Evolutionary conservation across 176 grass and related monocot species (phyloP).

Genomic region (Aegilops umbellulata): DNA sequence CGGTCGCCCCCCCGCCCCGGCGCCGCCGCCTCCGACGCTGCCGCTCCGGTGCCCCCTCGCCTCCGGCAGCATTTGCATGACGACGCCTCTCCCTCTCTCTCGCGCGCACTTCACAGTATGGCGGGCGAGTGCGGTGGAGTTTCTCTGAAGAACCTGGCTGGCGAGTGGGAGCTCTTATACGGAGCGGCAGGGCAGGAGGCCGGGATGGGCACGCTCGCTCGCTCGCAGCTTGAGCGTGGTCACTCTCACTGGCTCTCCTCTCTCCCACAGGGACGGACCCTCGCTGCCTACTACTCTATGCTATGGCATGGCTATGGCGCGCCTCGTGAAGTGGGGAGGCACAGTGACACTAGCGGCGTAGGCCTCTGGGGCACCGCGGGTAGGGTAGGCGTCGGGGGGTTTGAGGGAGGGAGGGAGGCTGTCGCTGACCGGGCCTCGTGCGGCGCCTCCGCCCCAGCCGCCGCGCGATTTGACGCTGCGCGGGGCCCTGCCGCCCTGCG

Average conservation of each 20-base stretch:
- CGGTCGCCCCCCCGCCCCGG: neutral
- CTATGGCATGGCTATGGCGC: neutral
- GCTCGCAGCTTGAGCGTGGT: neutral
- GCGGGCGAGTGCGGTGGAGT: neutral
- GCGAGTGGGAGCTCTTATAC: neutral
- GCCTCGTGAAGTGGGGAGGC: slow-evolving; percentile 37
- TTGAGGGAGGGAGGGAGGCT: neutral
- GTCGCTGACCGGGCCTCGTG: slow-evolving; percentile 26
- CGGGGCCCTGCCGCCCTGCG: slow-evolving; percentile 20
- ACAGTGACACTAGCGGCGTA: neutral
- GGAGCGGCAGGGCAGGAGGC: neutral
- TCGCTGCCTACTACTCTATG: neutral
- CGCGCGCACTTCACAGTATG: neutral
- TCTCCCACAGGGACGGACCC: no score
- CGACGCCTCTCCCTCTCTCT: neutral
- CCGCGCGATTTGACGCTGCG: slow-evolving; percentile 82
- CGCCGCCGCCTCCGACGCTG: neutral
- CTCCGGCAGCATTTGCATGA: slow-evolving; percentile 16
- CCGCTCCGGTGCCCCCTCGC: neutral
- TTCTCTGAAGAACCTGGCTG: neutral
- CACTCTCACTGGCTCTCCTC: neutral
- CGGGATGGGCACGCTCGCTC: neutral
- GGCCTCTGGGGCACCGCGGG: neutral
- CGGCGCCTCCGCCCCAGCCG: slow-evolving; percentile 38
- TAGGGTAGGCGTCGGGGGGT: neutral